Conservation (phyloP, 176 grass and related monocot genomes). For the Lolium perenne region DNA sequence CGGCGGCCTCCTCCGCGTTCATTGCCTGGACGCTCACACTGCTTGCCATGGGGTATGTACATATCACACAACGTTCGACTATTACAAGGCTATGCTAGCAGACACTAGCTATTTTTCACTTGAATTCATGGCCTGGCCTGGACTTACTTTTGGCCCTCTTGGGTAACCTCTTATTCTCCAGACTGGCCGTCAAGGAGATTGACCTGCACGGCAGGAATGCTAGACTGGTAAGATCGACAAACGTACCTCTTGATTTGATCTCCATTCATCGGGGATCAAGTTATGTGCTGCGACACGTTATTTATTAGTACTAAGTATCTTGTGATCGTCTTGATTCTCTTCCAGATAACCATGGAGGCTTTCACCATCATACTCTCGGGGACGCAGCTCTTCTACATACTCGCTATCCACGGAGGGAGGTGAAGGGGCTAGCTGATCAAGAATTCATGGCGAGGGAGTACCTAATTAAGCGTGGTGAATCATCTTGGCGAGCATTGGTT, state of each 20-base stretch:
- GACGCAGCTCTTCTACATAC: constrained; percentile 85
- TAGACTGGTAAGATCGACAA: constrained; percentile 62
- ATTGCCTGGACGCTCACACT: constrained; percentile 91
- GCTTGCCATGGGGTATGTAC: constrained; percentile 82
- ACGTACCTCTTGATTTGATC: neutral
- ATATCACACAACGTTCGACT: neutral
- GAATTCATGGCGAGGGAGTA: neutral
- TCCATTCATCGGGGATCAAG: neutral
- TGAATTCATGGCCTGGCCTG: neutral
- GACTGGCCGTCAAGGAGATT: constrained; percentile 91
- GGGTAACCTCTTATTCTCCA: constrained; percentile 16
- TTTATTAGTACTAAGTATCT: neutral
- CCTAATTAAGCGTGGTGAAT: neutral
- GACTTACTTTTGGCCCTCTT: neutral
- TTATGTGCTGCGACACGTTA: neutral
- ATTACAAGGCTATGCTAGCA: neutral
- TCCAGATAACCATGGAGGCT: constrained; percentile 84
- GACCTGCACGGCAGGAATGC: constrained; percentile 80
- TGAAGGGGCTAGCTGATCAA: constrained; percentile 1
- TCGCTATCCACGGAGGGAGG: constrained; percentile 64
- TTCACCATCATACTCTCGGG: constrained; percentile 85
- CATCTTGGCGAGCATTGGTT: neutral
- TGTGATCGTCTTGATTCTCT: neutral
- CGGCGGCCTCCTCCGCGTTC: constrained; percentile 73
- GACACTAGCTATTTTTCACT: neutral